A percentile compares a stretch with the other conserved stretches of the same genome.
Evolutionary conservation across 306 rosid genomes (phyloP).

Genomic region (Quercus bicolor): DNA sequence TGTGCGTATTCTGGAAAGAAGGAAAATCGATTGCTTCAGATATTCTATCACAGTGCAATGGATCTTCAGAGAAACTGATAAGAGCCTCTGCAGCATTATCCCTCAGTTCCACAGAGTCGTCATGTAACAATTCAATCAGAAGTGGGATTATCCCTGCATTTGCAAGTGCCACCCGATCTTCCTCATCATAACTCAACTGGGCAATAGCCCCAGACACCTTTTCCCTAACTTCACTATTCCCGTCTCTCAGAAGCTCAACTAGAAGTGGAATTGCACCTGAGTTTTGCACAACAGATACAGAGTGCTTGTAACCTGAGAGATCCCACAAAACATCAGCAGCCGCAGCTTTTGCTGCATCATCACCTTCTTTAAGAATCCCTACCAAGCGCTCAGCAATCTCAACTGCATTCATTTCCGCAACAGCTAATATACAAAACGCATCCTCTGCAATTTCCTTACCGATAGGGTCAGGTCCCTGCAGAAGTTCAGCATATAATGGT

Average conservation of each 20-base stretch:
- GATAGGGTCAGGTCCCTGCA: slow-evolving; percentile 34
- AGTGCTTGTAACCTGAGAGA: slow-evolving; percentile 32
- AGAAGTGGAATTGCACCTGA: slow-evolving; percentile 44
- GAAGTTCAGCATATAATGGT: slow-evolving; percentile 50
- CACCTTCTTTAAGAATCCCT: slow-evolving; percentile 41
- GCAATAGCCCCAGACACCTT: slow-evolving; percentile 39
- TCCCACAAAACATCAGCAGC: slow-evolving; percentile 50
- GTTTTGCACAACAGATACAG: slow-evolving; percentile 14
- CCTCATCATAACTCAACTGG: slow-evolving; percentile 36
- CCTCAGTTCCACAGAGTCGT: slow-evolving; percentile 34
- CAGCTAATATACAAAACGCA: slow-evolving; percentile 40
- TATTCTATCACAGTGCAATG: slow-evolving; percentile 28
- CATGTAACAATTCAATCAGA: slow-evolving; percentile 37
- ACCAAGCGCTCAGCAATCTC: slow-evolving; percentile 35
- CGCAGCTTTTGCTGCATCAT: slow-evolving; percentile 40
- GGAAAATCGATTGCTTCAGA: slow-evolving; percentile 34
- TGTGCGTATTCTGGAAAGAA: slow-evolving; percentile 39
- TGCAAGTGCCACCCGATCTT: slow-evolving; percentile 39
- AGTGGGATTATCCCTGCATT: slow-evolving; percentile 39
- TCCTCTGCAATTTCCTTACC: slow-evolving; percentile 53
- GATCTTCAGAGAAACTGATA: slow-evolving; percentile 37
- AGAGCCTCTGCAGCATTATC: slow-evolving; percentile 50
- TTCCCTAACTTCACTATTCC: slow-evolving; percentile 25
- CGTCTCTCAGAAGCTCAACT: slow-evolving; percentile 38
- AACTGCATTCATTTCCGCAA: slow-evolving; percentile 34